A percentile compares a stretch with the other conserved stretches of the same genome.
Evolutionary conservation across 2,329 filamentous ascomycete genomes (phyloP).

Genomic region (Paracoccidioides brasiliensis): DNA sequence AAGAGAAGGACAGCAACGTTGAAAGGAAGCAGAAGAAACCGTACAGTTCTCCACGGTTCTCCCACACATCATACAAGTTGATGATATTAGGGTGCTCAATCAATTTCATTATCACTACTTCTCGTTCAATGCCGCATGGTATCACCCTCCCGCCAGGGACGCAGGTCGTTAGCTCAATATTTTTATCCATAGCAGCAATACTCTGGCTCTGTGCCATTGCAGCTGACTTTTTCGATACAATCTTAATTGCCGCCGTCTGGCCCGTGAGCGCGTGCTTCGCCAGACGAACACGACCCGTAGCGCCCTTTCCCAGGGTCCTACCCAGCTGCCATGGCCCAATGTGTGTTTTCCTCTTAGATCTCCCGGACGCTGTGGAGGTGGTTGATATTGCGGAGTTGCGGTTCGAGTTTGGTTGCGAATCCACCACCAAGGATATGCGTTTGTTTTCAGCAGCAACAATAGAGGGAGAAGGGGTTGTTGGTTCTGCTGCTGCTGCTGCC

Average conservation of each 20-base stretch:
- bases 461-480: background rate
- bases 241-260: conserved; percentile 84
- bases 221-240: conserved; percentile 72
- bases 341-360: conserved; percentile 51
- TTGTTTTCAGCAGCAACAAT: conserved; percentile 33
- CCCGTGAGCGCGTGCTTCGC: conserved; percentile 69
- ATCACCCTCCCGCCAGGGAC: conserved; percentile 55
- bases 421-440: conserved; percentile 39
- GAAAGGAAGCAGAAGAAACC: conserved; percentile 22
- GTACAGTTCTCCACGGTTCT: conserved; percentile 88
- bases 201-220: conserved; percentile 75
- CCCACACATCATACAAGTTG: conserved; percentile 92
- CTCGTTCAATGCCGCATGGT: conserved; percentile 79
- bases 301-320: conserved; percentile 76
- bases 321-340: conserved; percentile 93
- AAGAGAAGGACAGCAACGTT: too few relatives aligned
- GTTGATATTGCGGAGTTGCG: conserved; percentile 42
- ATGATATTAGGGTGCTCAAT: conserved; percentile 93
- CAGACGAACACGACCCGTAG: conserved; percentile 74
- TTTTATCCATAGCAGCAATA: conserved; percentile 67
- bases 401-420: conserved; percentile 37
- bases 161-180: conserved; percentile 44
- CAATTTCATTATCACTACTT: conserved; percentile 94
- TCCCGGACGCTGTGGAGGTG: conserved; percentile 42
- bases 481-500: conserved; percentile 8